These are phyloP conservation scores for Pichia manshurica DNA, from an alignment of 805 yeast genomes.

Conservation along the genomic window DNA sequence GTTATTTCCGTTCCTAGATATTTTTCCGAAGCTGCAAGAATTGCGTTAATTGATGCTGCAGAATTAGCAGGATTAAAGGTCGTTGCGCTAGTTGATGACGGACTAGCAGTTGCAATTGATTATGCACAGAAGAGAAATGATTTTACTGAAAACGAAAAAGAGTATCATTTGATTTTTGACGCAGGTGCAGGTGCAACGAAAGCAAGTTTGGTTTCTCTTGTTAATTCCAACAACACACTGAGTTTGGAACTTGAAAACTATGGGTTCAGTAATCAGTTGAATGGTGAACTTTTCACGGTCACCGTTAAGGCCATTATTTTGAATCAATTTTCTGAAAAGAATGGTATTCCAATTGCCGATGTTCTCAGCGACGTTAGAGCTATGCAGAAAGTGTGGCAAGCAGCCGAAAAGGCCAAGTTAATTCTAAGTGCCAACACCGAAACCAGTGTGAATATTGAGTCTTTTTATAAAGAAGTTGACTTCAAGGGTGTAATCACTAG, in stretches of 20 bases:
- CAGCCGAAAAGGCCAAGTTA: slow-evolving; percentile 84
- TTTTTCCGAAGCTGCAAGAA: slow-evolving; percentile 58
- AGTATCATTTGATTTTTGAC: slow-evolving; percentile 72
- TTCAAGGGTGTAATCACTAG: slow-evolving; percentile 63
- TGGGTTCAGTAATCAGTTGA: slow-evolving; percentile 60
- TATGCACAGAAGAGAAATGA: slow-evolving; percentile 52
- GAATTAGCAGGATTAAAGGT: slow-evolving; percentile 61
- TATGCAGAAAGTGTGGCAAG: slow-evolving; percentile 62
- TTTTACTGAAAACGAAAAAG: slow-evolving; percentile 37
- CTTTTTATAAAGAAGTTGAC: slow-evolving; percentile 67
- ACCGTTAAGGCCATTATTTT: slow-evolving; percentile 56
- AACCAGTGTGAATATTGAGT: slow-evolving; percentile 70
- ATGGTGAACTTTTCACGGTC: slow-evolving; percentile 72
- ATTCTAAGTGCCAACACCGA: slow-evolving; percentile 86
- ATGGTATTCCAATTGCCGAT: not conserved
- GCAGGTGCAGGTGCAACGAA: slow-evolving; percentile 90
- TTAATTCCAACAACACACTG: slow-evolving; percentile 36
- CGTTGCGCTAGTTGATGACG: slow-evolving; percentile 77
- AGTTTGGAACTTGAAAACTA: slow-evolving; percentile 63
- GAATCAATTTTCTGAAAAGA: slow-evolving; percentile 45
- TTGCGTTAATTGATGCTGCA: slow-evolving; percentile 67
- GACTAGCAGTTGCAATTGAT: slow-evolving; percentile 84
- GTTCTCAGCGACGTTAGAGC: slow-evolving; percentile 49
- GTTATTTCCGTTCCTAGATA: slow-evolving; percentile 76
- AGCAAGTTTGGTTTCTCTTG: slow-evolving; percentile 74